Percentiles rank a stretch among this genome's conserved stretches.
phyloP scores from a whole-genome alignment of 2,329 filamentous ascomycete species.

The Epichloe hybrida region DNA sequence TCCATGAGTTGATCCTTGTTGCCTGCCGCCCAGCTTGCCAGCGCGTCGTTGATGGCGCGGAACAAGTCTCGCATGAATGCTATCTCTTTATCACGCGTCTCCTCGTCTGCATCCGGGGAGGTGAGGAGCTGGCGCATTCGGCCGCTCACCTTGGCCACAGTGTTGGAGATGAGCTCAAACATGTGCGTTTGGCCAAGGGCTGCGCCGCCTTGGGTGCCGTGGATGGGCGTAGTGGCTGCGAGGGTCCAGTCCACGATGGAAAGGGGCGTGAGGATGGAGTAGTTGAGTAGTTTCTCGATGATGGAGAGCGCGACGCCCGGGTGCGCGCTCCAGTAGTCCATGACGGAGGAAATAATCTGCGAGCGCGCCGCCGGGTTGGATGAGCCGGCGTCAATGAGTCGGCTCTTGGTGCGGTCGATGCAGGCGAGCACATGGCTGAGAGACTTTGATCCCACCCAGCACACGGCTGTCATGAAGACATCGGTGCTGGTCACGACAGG shows the following conservation, averaged over 20 bases:
- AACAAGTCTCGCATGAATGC: conserved; percentile 69
- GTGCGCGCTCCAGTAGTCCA: conserved; percentile 87
- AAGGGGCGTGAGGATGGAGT: conserved; percentile 78
- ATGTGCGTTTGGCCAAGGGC: conserved; percentile 68
- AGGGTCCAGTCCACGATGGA: conserved; percentile 87
- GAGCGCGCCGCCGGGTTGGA: conserved; percentile 62
- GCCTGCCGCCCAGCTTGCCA: conserved; percentile 58
- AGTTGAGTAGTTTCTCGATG: conserved; percentile 93
- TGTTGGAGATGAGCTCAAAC: conserved; percentile 82
- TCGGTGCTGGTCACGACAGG: conserved; percentile 80
- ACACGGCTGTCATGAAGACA: conserved; percentile 85
- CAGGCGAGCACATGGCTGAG: conserved; percentile 90
- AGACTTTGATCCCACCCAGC: conserved; percentile 88
- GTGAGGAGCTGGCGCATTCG: conserved; percentile 69
- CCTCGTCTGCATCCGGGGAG: conserved; percentile 46
- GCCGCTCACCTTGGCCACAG: conserved; percentile 78
- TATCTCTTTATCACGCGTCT: conserved; percentile 56
- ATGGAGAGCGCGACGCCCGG: conserved; percentile 86
- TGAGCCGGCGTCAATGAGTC: conserved; percentile 65
- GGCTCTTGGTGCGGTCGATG: conserved; percentile 87
- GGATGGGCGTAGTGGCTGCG: conserved; percentile 37
- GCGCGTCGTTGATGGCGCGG: conserved; percentile 62
- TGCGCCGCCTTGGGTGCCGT: conserved; percentile 40
- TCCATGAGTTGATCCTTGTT: conserved; percentile 67
- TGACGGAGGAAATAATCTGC: conserved; percentile 83